Evolutionary conservation across 169 alveolate species (phyloP), one percentile per base, ranked within the genome.

Genomic region (Eimeria acervulina): DNA sequence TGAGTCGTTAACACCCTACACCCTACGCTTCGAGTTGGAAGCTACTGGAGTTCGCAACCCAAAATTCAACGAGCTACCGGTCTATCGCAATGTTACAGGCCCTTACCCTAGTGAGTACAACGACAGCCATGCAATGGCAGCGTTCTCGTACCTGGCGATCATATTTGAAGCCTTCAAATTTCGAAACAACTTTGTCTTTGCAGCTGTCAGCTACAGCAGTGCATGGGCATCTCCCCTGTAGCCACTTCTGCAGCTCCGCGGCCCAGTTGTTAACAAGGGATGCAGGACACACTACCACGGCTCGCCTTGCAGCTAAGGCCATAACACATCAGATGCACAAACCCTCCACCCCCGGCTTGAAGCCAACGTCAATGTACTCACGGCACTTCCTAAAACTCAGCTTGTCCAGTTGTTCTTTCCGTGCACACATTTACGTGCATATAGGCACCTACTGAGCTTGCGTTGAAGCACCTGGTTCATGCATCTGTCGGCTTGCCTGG

Each of bases 221-320:
- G 63, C 98, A 98, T 44, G 97, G 98, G 93, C 98, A 98, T 78
- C 97, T 97, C 66, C 98, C 99, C 96, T 97, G 97, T 6, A 98
- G 97, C 99, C 99, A 99, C 96, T 99, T 98, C 63, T 97, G 98
- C 42, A 98, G 95, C 95, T 99, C 99, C 68, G 98, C 97, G 28
- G 98, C 98, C 99, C 99, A 99, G 97, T 98, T 99, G 87, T 97
- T 97, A 12, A 99, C 98, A 85, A 99, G 95, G 66, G 99, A 98
- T 68, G 99, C 99, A 31, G 99, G 99, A 87, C 99, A 98, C 15
- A 98, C 98, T n/a, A 99, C 98, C 19, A 98, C 97, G 38, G 98
- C 98, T 74, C 98, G 97, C 80, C 98, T 92, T 31, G 98, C 99
- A 15, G 99, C 98, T 96, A 78, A n/a, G 44, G 70, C 74, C 36